Percentiles rank a stretch among this genome's conserved stretches.
phyloP scores from a whole-genome alignment of 2,329 filamentous ascomycete species.

The Conoideocrella luteorostrata region DNA sequence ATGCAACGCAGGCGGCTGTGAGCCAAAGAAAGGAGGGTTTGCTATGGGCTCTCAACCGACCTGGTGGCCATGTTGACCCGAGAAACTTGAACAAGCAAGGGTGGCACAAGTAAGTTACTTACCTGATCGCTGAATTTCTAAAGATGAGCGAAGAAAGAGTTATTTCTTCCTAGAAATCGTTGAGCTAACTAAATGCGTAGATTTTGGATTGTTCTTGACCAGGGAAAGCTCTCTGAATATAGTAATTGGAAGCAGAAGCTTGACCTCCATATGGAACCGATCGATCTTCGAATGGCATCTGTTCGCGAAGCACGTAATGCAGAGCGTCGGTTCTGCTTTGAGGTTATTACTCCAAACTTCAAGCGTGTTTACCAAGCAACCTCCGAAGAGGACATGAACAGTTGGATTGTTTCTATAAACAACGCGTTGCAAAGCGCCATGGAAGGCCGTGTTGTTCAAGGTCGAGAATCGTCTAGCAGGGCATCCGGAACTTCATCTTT shows the following conservation, averaged over 20 bases:
- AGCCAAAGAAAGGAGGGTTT: constrained; percentile 85
- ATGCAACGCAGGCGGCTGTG: constrained; percentile 44
- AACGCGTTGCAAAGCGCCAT: constrained; percentile 95
- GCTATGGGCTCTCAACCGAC: constrained; percentile 87
- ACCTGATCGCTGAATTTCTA: not conserved
- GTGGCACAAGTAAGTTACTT: constrained; percentile 82
- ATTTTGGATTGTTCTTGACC: constrained; percentile 97
- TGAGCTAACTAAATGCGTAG: constrained; percentile 41
- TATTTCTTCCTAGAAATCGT: no score
- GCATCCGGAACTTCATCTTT: constrained; percentile 47
- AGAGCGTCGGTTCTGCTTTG: constrained; percentile 93
- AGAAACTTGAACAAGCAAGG: constrained; percentile 93
- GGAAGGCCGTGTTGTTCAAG: constrained; percentile 64
- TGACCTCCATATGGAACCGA: constrained; percentile 95
- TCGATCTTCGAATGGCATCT: constrained; percentile 93
- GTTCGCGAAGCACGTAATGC: constrained; percentile 93
- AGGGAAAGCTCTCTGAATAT: constrained; percentile 94
- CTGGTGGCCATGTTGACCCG: constrained; percentile 90
- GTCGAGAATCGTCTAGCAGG: constrained; percentile 37
- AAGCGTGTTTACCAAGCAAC: constrained; percentile 97
- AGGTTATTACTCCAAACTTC: constrained; percentile 94
- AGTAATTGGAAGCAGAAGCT: constrained; percentile 98
- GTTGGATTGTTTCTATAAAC: constrained; percentile 94
- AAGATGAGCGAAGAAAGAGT: no score
- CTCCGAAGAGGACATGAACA: constrained; percentile 95